Evolutionary conservation across 306 rosid genomes (phyloP).

Genomic region (Casuarina cunninghamiana): DNA sequence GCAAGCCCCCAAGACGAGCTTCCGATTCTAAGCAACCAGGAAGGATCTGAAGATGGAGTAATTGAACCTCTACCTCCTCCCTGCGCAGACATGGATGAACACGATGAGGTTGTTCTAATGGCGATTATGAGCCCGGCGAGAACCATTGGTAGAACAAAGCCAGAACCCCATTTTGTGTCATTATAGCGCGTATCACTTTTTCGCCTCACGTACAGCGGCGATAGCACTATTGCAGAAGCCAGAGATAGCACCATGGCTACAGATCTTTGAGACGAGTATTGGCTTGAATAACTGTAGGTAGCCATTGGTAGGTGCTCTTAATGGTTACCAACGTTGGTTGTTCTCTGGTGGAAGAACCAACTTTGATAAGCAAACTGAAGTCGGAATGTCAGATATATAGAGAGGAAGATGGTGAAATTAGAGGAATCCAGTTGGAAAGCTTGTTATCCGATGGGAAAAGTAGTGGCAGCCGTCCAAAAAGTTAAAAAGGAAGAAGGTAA

Average conservation of each 20-base stretch:
- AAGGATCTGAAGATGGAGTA: slow-evolving; percentile 60
- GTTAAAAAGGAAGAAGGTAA: slow-evolving; percentile 34
- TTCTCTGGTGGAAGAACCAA: slow-evolving; percentile 7
- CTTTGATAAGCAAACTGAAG: slow-evolving; percentile 20
- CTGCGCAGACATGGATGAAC: slow-evolving; percentile 18
- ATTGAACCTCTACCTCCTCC: slow-evolving; percentile 34
- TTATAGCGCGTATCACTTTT: slow-evolving; percentile 35
- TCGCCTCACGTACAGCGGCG: slow-evolving; percentile 52
- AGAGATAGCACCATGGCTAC: slow-evolving; percentile 71
- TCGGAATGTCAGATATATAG: slow-evolving; percentile 45
- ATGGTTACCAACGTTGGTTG: background rate
- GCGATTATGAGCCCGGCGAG: slow-evolving; percentile 79
- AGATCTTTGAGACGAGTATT: slow-evolving; percentile 67
- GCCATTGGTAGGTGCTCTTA: slow-evolving; percentile 43
- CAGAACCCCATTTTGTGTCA: slow-evolving; percentile 70
- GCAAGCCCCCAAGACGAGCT: slow-evolving; percentile 78
- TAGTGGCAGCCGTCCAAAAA: slow-evolving; percentile 78
- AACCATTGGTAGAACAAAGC: slow-evolving; percentile 76
- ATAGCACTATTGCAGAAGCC: slow-evolving; percentile 59
- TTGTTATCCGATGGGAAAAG: slow-evolving; percentile 37
- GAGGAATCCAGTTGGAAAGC: slow-evolving; percentile 62
- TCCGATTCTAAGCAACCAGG: slow-evolving; percentile 78
- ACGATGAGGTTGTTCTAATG: slow-evolving; percentile 65
- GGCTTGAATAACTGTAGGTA: slow-evolving; percentile 35
- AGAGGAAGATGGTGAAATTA: slow-evolving; percentile 25